Conservation (phyloP, 345 rosid genomes). For the Gossypium rotundifolium region DNA sequence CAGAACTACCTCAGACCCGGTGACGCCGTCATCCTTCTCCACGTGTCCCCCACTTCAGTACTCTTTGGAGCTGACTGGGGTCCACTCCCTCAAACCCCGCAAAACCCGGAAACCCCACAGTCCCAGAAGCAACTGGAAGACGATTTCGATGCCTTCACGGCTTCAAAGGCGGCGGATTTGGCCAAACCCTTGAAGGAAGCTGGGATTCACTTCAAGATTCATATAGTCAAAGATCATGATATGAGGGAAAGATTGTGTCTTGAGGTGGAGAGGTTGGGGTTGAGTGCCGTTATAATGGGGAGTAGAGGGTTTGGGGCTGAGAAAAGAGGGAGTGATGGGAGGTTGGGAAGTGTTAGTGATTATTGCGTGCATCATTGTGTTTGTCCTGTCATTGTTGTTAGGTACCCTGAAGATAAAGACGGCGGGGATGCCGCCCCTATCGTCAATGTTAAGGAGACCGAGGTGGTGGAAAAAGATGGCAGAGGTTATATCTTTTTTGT, state of each 20-base stretch:
- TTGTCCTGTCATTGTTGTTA: slow-evolving; percentile 83
- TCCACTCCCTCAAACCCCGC: slow-evolving; percentile 50
- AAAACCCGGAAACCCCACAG: slow-evolving; percentile 10
- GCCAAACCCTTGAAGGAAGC: slow-evolving; percentile 81
- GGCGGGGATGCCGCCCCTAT: slow-evolving; percentile 26
- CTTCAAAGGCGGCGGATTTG: slow-evolving; percentile 61
- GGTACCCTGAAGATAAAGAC: slow-evolving; percentile 71
- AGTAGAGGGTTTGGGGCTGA: slow-evolving; percentile 49
- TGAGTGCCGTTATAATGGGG: slow-evolving; percentile 73
- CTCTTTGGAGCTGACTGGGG: slow-evolving; percentile 99
- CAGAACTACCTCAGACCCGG: slow-evolving; percentile 88
- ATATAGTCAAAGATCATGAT: slow-evolving; percentile 77
- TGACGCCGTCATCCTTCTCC: slow-evolving; percentile 85
- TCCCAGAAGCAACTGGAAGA: slow-evolving; percentile 45
- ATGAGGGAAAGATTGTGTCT: slow-evolving; percentile 66
- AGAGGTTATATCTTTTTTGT: slow-evolving; percentile 29
- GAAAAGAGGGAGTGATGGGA: slow-evolving; percentile 68
- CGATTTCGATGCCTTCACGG: slow-evolving; percentile 69
- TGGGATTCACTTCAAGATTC: slow-evolving; percentile 76
- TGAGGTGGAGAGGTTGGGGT: slow-evolving; percentile 72
- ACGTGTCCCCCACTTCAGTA: slow-evolving; percentile 90
- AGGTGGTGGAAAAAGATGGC: slow-evolving; percentile 20
- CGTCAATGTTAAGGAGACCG: slow-evolving; percentile 28
- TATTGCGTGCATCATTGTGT: slow-evolving; percentile 54
- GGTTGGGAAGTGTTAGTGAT: slow-evolving; percentile 86